A percentile compares a stretch with the other conserved stretches of the same genome.
Conservation (phyloP, 345 rosid species). For the Dimocarpus longan region DNA sequence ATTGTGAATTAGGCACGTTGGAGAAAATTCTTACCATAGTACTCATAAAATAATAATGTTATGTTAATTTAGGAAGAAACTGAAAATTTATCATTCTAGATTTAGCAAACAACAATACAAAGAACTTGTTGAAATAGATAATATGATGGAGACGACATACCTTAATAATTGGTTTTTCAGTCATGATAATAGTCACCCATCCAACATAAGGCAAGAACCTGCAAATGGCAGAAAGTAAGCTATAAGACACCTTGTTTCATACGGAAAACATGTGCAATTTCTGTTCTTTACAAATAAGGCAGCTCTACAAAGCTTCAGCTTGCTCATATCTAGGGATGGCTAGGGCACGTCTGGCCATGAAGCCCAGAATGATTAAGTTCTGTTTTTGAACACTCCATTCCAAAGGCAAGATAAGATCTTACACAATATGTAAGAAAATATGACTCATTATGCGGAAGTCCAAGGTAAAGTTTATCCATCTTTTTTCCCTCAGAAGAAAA, state of each 20-base stretch:
- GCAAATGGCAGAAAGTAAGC: slow-evolving; percentile 21
- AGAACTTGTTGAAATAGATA: slow-evolving; percentile 4
- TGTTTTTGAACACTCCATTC: background rate
- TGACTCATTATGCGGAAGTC: background rate
- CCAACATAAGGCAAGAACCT: slow-evolving; percentile 92
- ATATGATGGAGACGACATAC: slow-evolving; percentile 30
- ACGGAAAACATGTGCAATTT: background rate
- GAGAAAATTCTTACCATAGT: background rate
- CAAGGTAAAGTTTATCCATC: background rate
- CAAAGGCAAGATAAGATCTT: background rate
- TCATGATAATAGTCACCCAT: slow-evolving; percentile 97
- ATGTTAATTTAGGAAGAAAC: background rate
- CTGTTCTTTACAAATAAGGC: background rate
- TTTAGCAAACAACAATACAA: background rate
- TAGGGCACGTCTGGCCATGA: too few relatives aligned
- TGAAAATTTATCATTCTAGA: too few relatives aligned
- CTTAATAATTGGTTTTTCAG: slow-evolving; percentile 93
- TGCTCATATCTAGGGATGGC: background rate
- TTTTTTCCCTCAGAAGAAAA: background rate
- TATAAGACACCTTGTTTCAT: background rate
- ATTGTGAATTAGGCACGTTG: background rate
- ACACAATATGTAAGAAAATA: background rate
- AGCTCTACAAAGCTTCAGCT: background rate
- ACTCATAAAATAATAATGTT: background rate
- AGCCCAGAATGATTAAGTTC: too few relatives aligned